Evolutionary conservation across 2,329 filamentous ascomycete species (phyloP), one percentile per base, ranked within the genome.

Genomic region (Penicillium verrucosum): DNA sequence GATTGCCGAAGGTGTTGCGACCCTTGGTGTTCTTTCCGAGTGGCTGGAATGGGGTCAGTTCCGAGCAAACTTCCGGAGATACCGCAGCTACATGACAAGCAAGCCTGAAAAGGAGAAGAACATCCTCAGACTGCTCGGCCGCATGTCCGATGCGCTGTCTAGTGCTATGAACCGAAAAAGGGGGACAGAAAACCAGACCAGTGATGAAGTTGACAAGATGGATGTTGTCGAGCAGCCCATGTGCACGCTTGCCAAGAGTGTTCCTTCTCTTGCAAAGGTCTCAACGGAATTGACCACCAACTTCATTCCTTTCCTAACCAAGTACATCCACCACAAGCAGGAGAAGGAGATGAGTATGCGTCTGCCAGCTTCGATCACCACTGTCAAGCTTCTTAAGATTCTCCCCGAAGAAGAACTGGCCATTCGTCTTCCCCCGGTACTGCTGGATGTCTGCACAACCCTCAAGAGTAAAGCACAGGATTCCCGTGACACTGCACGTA

Each of bases 371-470:
- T 92, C 92, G 27, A 85, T 97, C 36, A 91, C 94, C 29, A 85
- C 93, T 42, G 89, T 96, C 59, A 96, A 96, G 73, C 81, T 97
- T 16, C 79, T 99, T 51, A 89, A 89, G 58, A 78, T 96, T 18
- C 81, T 99, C 25, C 89, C 94, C 0, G 78, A 85, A 46, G 80
- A 87, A 7, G 84, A 90, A 47, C 85, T 96, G 70, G 83, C 87
- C 46, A 81, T 87, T 58, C 86, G 88, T 56, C 81, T 99, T 18
- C 90, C 93, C 0, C 85, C 89, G 9, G 88, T 97, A 3, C 80
- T 99, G 44, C 90, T 94, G 0, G 94, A 99, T 71, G 89, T 97
- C 32, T 95, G 89, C 70, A 90, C 96, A 63, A 96, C 97, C 58
- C 81, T 99, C 46, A 87, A 92, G 61, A 97, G 92, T 71, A 90